These are phyloP conservation scores for Sporothrix curviconia DNA, from an alignment of 2,329 filamentous ascomycete genomes.

Conservation along the genomic window DNA sequence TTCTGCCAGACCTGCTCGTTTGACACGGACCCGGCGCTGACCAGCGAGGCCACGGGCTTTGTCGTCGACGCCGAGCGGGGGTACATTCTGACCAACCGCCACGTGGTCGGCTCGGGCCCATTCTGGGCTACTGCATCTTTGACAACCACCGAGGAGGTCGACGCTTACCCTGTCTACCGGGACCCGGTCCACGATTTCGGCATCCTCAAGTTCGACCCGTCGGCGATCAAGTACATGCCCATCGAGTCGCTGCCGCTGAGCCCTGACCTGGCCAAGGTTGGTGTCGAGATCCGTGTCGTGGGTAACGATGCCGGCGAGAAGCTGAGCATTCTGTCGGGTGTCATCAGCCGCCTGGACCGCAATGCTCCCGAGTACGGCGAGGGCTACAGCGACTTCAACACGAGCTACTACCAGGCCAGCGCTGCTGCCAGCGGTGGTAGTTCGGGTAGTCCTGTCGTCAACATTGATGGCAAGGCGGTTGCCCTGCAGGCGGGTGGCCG, in stretches of 20 bases:
- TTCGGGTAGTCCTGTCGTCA: constrained; percentile 96
- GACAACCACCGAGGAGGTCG: constrained; percentile 97
- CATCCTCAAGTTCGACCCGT: constrained; percentile 91
- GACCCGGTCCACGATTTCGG: constrained; percentile 98
- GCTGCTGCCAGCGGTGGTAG: constrained; percentile 94
- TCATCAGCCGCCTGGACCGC: constrained; percentile 90
- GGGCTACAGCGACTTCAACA: constrained; percentile 96
- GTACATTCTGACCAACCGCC: constrained; percentile 81
- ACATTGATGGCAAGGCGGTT: constrained; percentile 85
- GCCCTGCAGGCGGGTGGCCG: constrained; percentile 90
- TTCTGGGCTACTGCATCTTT: constrained; percentile 98
- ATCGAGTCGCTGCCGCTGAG: constrained; percentile 72
- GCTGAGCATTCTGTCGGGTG: constrained; percentile 92
- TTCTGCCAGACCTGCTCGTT: constrained; percentile 98
- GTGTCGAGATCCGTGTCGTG: constrained; percentile 90
- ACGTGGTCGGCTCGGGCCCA: constrained; percentile 90
- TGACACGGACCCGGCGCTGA: constrained; percentile 90
- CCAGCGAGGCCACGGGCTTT: constrained; percentile 94
- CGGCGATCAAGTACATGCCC: constrained; percentile 95
- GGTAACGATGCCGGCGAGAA: constrained; percentile 99
- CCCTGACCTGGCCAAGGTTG: constrained; percentile 83
- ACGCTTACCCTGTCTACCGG: constrained; percentile 93
- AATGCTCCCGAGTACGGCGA: constrained; percentile 98
- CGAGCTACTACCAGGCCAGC: constrained; percentile 94
- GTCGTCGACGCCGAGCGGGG: constrained; percentile 92